These are phyloP conservation scores for Dichotomopilus funicola DNA, from an alignment of 2,329 filamentous ascomycete genomes.

Conservation along the genomic window DNA sequence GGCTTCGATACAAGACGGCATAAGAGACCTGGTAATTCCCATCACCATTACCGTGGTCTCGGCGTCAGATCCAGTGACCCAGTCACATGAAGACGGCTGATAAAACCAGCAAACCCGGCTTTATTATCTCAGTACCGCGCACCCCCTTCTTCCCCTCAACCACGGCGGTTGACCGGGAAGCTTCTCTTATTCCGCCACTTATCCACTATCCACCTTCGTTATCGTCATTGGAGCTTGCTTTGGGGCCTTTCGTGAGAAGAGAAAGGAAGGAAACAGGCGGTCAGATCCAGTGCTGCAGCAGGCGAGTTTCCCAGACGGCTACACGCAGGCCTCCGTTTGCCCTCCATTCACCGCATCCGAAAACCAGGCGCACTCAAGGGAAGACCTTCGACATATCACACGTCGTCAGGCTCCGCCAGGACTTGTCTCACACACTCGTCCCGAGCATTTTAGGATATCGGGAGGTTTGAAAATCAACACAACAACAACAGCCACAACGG, in stretches of 20 bases:
- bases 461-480: background rate
- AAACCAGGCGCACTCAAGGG: background rate
- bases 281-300: background rate
- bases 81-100: conserved; percentile 22
- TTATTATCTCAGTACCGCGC: background rate
- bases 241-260: background rate
- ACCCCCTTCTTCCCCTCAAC: background rate
- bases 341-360: background rate
- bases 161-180: conserved; percentile 1
- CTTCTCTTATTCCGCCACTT: background rate
- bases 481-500: background rate
- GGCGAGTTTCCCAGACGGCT: background rate
- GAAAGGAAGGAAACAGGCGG: background rate
- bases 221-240: background rate
- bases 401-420: background rate
- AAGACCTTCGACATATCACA: too few relatives aligned
- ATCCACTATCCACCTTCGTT: background rate
- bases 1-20: background rate
- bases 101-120: conserved; percentile 18
- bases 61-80: conserved; percentile 2
- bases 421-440: conserved; percentile 4
- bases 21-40: background rate
- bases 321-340: conserved; percentile 1
- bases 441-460: conserved; percentile 5
- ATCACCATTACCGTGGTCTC: conserved; percentile 1